Base-by-base conservation (phyloP, 2,329 filamentous ascomycete species). In the Verticillium nubilum region DNA sequence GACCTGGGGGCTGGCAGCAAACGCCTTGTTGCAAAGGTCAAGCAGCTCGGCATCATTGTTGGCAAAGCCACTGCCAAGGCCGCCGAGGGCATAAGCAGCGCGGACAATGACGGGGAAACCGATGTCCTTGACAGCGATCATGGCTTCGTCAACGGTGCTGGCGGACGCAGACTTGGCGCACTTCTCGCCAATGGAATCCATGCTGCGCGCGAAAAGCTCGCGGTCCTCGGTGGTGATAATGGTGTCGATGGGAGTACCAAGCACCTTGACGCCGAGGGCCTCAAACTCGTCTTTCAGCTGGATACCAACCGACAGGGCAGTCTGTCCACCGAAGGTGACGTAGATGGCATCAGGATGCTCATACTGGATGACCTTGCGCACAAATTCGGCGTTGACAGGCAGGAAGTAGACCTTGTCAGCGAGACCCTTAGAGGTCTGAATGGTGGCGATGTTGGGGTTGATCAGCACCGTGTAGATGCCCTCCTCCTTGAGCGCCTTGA, bases 321-420 rank as follows among this genome's bases (percentile, higher is more conserved):
- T 99, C 76, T 99, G 95, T 15, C 95, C 95, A 81, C 95, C 95
- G 66, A 99, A 99, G 2, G 95, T 98, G 67, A 93, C 91, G 73
- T 98, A 99, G 67, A 99, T 98, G 60, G 92, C 92, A 78, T 99
- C 95, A 0, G 95, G 95, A 29, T 89, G 87, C 79, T 99, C 95
- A 69, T 96, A 90, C 72, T 92, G 83, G 72, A 99, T 98, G 72
- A 99, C 93, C 78, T 98, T 98, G 72, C 94, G 91, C 52, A 99
- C 95, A 66, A 97, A 98, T 58, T 98, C 94, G 60, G 94, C 90
- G 62, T 93, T 98, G 72, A 99, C 95, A 1, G 95, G 95, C 52
- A 98, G 81, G 82, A 98, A 99, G 78, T 98, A 99, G 57, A 99
- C 95, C 81, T 98, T 98, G 76, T 99, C 95, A 15, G 95, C 95